phyloP scores from a whole-genome alignment of 176 grass and related monocot species.

The Rhynchospora pubera region DNA sequence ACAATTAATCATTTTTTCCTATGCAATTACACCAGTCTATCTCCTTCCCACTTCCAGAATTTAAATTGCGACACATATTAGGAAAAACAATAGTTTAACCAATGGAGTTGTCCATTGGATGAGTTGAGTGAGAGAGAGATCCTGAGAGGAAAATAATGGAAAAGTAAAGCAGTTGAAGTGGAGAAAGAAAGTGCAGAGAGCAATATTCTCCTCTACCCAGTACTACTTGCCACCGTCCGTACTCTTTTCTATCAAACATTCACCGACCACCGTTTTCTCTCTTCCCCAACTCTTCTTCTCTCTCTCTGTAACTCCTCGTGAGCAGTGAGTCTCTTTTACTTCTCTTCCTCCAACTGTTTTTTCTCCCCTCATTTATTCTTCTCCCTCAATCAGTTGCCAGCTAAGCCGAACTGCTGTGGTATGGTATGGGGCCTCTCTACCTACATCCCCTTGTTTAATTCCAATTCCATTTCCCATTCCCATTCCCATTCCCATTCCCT shows the following conservation, averaged over 20 bases:
- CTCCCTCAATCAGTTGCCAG: no score
- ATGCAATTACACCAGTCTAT: neutral
- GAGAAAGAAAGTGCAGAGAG: neutral
- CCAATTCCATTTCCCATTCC: neutral
- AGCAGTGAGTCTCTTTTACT: constrained; percentile 2
- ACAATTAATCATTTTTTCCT: no score
- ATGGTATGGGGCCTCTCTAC: neutral
- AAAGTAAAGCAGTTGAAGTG: neutral
- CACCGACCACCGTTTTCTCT: neutral
- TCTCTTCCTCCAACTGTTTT: neutral
- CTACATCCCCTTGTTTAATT: neutral
- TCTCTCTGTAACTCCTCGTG: neutral
- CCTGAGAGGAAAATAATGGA: neutral
- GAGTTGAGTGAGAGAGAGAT: neutral
- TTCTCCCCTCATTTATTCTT: neutral
- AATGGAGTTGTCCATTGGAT: neutral
- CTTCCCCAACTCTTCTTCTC: neutral
- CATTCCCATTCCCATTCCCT: neutral
- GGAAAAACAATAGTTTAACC: neutral
- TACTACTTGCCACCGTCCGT: neutral
- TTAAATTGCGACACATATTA: neutral
- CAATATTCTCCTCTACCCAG: neutral
- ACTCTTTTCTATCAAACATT: neutral
- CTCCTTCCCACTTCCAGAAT: neutral
- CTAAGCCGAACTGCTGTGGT: neutral